Percentiles rank a stretch among this genome's conserved stretches.
phyloP scores from a whole-genome alignment of 1,284 basidiomycete species.

The Rhodotorula mucilaginosa region DNA sequence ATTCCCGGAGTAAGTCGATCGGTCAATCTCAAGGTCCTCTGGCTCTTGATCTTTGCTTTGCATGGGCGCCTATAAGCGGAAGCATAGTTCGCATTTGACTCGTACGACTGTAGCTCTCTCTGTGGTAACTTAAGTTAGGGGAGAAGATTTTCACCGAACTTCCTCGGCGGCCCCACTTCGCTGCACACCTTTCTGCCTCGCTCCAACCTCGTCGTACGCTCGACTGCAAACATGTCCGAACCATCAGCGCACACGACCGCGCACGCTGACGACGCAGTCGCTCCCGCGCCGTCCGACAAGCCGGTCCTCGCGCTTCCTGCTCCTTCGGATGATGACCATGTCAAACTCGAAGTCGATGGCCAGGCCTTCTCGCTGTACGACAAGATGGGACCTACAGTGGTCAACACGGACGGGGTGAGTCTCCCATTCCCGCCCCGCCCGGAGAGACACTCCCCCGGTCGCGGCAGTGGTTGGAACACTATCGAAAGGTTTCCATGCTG shows the following conservation, averaged over 20 bases:
- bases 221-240: constrained; percentile 2
- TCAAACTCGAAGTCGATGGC: constrained; percentile 29
- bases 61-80: too few relatives aligned
- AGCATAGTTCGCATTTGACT: too few relatives aligned
- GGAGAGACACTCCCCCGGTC: background rate
- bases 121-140: too few relatives aligned
- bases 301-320: constrained; percentile 27
- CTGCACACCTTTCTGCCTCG: too few relatives aligned
- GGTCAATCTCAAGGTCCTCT: too few relatives aligned
- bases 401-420: constrained; percentile 31
- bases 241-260: background rate
- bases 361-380: constrained; percentile 26
- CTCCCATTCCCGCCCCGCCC: background rate
- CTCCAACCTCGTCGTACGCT: too few relatives aligned
- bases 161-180: too few relatives aligned
- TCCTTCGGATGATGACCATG: constrained; percentile 8
- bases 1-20: too few relatives aligned
- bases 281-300: background rate
- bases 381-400: constrained; percentile 30
- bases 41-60: too few relatives aligned
- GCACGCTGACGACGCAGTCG: background rate
- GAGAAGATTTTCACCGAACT: too few relatives aligned
- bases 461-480: too few relatives aligned
- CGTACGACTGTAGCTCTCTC: too few relatives aligned
- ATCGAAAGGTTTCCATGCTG: background rate